Evolutionary conservation across 306 rosid species (phyloP).

Genomic region (Arachis hypogaea): DNA sequence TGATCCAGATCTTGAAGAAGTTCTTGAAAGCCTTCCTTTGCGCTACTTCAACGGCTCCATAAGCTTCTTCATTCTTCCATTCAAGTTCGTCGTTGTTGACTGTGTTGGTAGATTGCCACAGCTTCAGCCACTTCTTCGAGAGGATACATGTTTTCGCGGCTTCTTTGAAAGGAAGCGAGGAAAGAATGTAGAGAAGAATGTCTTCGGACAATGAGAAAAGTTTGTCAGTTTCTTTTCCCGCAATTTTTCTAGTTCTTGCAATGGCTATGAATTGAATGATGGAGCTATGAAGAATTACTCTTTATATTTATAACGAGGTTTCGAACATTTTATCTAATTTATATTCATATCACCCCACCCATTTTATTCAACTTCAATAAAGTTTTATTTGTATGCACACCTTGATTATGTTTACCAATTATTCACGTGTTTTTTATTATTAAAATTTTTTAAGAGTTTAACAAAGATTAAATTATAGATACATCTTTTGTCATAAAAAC

Average conservation of each 20-base stretch:
- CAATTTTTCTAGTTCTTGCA: neutral
- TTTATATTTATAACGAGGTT: too few species aligned
- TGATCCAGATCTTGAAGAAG: constrained; percentile 12
- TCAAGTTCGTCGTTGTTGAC: constrained; percentile 31
- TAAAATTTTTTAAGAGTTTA: too few species aligned
- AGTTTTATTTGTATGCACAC: too few species aligned
- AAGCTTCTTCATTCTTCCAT: neutral
- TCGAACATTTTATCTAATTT: too few species aligned
- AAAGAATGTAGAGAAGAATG: neutral
- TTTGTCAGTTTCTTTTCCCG: neutral
- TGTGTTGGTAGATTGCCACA: constrained; percentile 21
- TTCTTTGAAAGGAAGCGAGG: constrained; percentile 40
- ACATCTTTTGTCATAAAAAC: too few species aligned
- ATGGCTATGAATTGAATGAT: neutral
- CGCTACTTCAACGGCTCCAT: neutral
- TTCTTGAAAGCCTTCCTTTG: constrained; percentile 19
- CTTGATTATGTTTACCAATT: too few species aligned
- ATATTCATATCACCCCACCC: too few species aligned
- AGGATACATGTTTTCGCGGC: constrained; percentile 34
- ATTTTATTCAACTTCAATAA: too few species aligned
- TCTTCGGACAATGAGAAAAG: neutral
- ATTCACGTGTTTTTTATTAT: too few species aligned
- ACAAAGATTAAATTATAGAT: too few species aligned
- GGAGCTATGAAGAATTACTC: too few species aligned
- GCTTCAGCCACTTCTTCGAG: constrained; percentile 20